A percentile compares a stretch with the other conserved stretches of the same genome.
Conservation (phyloP, 257 asterid genomes). For the Gynochthodes officinalis region DNA sequence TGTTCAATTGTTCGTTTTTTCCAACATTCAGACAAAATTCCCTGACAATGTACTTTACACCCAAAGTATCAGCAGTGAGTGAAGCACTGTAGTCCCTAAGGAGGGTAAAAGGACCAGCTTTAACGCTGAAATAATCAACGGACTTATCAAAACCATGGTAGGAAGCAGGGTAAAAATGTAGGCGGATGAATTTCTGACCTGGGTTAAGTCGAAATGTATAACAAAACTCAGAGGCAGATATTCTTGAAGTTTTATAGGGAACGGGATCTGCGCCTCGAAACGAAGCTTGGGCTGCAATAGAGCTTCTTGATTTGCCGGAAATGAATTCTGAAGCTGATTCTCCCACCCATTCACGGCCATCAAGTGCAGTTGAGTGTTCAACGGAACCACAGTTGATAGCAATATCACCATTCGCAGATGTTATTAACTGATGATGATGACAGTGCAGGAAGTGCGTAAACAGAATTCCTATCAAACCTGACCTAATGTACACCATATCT, state of each 20-base stretch:
- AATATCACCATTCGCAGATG: background rate
- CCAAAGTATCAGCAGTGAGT: conserved; percentile 23
- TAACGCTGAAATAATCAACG: conserved; percentile 14
- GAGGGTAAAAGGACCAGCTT: conserved; percentile 19
- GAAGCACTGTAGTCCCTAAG: conserved; percentile 17
- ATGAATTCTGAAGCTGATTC: background rate
- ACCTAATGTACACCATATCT: too few relatives aligned
- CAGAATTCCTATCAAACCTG: too few relatives aligned
- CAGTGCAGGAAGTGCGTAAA: too few relatives aligned
- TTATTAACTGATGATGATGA: too few relatives aligned
- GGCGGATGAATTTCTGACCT: conserved; percentile 25
- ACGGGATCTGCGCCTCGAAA: conserved; percentile 1
- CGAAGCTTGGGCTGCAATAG: background rate
- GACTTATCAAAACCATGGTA: conserved; percentile 22
- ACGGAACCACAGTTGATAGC: conserved; percentile 13
- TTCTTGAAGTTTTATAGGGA: conserved; percentile 15
- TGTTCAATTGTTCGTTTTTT: conserved; percentile 23
- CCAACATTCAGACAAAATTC: conserved; percentile 39
- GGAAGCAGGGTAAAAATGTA: conserved; percentile 22
- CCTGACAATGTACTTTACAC: conserved; percentile 26
- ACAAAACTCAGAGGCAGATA: conserved; percentile 9
- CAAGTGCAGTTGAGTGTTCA: conserved; percentile 11
- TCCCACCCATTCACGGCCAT: conserved; percentile 22
- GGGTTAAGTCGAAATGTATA: conserved; percentile 13
- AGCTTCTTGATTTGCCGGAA: conserved; percentile 14